phyloP scores from a whole-genome alignment of 73 alveolate species.

The Stentor coeruleus region DNA sequence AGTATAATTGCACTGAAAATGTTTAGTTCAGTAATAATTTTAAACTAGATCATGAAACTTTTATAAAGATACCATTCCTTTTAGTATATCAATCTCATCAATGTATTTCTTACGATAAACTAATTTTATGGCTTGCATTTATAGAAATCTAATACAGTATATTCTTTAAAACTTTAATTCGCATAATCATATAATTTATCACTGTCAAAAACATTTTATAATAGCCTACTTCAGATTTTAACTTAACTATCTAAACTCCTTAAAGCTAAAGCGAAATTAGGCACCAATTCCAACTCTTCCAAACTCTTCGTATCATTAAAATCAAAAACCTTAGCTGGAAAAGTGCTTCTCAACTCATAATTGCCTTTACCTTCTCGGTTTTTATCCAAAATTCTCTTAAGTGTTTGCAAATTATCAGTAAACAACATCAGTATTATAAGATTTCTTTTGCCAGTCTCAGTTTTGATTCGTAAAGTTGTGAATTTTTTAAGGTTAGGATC shows the following conservation, averaged over 20 bases:
- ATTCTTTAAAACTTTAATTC: too few species aligned
- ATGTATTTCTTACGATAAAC: too few species aligned
- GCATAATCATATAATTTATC: too few species aligned
- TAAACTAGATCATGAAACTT: too few species aligned
- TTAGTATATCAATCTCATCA: too few species aligned
- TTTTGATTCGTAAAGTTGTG: conserved; percentile 50
- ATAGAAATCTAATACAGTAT: too few species aligned
- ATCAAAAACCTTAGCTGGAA: conserved; percentile 54
- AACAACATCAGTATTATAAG: conserved; percentile 32
- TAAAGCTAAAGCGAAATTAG: conserved; percentile 27
- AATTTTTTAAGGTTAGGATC: conserved; percentile 27
- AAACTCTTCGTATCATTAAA: conserved; percentile 30
- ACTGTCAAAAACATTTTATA: too few species aligned
- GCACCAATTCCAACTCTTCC: conserved; percentile 51
- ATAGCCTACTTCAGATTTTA: too few species aligned
- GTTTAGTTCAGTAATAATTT: too few species aligned
- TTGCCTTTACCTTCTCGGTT: conserved; percentile 42
- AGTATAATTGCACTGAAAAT: too few species aligned
- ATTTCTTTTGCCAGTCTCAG: conserved; percentile 59
- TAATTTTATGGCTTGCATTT: too few species aligned
- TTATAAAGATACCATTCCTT: too few species aligned
- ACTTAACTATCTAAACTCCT: conserved; percentile 14
- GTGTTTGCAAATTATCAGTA: conserved; percentile 29
- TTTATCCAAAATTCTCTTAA: conserved; percentile 30
- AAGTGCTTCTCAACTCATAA: conserved; percentile 31